These are phyloP conservation scores for Dendrobium nobile DNA, from an alignment of 106 monocot genomes.

Conservation along the genomic window DNA sequence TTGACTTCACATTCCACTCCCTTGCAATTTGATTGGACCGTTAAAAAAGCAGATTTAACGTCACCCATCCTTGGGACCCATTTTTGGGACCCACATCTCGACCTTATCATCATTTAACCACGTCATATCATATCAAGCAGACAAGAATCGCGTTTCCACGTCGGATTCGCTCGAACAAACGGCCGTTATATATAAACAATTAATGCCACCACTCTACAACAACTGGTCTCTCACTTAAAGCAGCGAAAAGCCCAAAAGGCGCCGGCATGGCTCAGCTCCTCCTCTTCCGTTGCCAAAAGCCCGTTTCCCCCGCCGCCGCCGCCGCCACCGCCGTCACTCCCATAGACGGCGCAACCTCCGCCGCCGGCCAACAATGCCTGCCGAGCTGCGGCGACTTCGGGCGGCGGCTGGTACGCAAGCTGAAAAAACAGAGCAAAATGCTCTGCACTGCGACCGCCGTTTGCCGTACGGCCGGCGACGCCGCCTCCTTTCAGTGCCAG, in stretches of 20 bases:
- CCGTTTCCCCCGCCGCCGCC: neutral
- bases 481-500: slow-evolving; percentile 18
- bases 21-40: neutral
- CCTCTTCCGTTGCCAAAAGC: slow-evolving; percentile 4
- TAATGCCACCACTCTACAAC: neutral
- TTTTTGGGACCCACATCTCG: no score
- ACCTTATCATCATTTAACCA: neutral
- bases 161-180: neutral
- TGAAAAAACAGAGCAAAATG: slow-evolving; percentile 31
- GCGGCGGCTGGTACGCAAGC: slow-evolving; percentile 20
- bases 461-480: neutral
- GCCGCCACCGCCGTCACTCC: neutral
- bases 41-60: neutral
- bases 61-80: no score
- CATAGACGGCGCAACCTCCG: neutral
- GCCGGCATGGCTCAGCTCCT: neutral
- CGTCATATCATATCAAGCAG: neutral
- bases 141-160: neutral
- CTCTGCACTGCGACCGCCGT: slow-evolving; percentile 8
- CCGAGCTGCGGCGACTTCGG: slow-evolving; percentile 8
- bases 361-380: neutral
- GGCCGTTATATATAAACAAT: no score
- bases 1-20: neutral
- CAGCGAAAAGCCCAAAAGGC: neutral
- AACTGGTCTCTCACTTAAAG: neutral